phyloP scores from a whole-genome alignment of 345 rosid genomes.

The Murraya koenigii region DNA sequence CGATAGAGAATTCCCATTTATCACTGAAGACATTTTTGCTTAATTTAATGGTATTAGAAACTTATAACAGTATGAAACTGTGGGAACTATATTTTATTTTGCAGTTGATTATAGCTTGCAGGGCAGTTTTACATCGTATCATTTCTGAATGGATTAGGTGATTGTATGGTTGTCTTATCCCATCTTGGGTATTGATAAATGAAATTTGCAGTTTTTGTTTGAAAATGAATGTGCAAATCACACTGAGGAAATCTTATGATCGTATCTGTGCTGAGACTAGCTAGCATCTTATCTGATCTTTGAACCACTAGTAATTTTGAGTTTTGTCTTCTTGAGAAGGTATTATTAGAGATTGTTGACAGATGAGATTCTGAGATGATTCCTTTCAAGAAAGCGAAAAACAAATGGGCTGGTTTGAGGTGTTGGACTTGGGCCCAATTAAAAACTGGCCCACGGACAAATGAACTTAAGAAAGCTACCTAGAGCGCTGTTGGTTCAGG shows the following conservation, averaged over 20 bases:
- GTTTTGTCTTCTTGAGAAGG: not conserved
- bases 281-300: not conserved
- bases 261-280: not conserved
- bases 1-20: constrained; percentile 30
- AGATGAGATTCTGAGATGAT: too few relatives aligned
- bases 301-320: not conserved
- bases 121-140: not conserved
- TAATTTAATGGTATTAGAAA: constrained; percentile 19
- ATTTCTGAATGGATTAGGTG: not conserved
- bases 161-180: not conserved
- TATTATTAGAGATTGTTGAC: not conserved
- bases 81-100: not conserved
- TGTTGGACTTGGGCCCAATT: too few relatives aligned
- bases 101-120: not conserved
- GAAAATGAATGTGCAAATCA: not conserved
- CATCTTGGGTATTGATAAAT: not conserved
- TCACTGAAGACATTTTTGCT: constrained; percentile 70
- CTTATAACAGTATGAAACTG: not conserved
- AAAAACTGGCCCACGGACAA: too few relatives aligned
- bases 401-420: not conserved
- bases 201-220: not conserved
- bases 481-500: not conserved
- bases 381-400: not conserved
- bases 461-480: too few relatives aligned
- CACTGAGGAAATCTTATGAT: not conserved